Evolutionary conservation across 2,329 filamentous ascomycete species (phyloP).

Genomic region (Grosmannia clavigera): DNA sequence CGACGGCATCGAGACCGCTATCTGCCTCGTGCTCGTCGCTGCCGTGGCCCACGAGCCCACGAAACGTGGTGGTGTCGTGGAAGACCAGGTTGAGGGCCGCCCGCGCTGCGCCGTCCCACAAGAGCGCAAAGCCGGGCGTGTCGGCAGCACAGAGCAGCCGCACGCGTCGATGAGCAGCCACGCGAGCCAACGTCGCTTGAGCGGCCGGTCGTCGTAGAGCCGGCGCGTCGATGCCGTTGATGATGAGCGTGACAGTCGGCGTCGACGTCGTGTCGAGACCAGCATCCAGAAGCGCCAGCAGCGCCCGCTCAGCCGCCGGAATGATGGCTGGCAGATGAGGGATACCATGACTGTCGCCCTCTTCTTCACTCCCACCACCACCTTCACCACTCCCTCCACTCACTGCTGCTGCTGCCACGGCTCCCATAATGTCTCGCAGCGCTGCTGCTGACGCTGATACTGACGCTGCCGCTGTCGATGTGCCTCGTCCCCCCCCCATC

Average conservation of each 20-base stretch:
- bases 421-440: constrained; percentile 56
- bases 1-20: constrained; percentile 59
- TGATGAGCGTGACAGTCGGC: constrained; percentile 49
- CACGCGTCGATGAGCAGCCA: constrained; percentile 63
- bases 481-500: neutral
- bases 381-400: neutral
- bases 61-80: constrained; percentile 89
- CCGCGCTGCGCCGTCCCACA: constrained; percentile 83
- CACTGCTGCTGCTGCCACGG: constrained; percentile 50
- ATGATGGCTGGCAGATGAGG: constrained; percentile 43
- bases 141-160: constrained; percentile 71
- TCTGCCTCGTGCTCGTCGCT: constrained; percentile 37
- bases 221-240: constrained; percentile 78
- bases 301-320: constrained; percentile 51
- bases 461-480: neutral
- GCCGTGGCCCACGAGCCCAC: constrained; percentile 38
- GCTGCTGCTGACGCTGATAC: constrained; percentile 26
- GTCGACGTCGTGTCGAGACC: constrained; percentile 11
- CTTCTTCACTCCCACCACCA: neutral
- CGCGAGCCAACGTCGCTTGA: constrained; percentile 62
- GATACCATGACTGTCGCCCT: neutral
- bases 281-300: constrained; percentile 48
- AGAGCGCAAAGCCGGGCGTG: constrained; percentile 71
- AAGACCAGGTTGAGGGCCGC: constrained; percentile 78
- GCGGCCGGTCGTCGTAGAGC: constrained; percentile 58